Conservation (phyloP, 768 basidiomycete genomes). For the Lactarius indigo region DNA sequence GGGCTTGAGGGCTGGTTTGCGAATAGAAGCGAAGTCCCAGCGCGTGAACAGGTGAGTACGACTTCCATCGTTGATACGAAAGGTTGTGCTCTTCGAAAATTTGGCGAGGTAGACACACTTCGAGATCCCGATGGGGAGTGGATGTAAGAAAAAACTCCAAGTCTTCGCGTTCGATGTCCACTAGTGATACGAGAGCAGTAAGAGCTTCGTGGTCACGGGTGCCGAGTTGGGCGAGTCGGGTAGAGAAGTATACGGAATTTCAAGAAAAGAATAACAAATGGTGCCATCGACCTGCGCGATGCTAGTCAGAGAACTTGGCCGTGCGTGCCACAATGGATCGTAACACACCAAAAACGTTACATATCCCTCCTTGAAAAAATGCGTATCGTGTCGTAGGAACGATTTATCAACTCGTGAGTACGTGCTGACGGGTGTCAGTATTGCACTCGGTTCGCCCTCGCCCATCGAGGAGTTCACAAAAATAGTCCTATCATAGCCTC, state of each 20-base stretch:
- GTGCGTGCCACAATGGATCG: not conserved
- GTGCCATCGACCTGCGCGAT: constrained; percentile 5
- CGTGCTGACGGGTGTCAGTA: not conserved
- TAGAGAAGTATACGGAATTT: constrained; percentile 16
- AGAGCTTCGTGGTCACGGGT: constrained; percentile 8
- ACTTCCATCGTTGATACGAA: constrained; percentile 27
- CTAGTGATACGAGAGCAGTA: constrained; percentile 1
- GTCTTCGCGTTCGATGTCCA: constrained; percentile 9
- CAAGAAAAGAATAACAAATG: constrained; percentile 19
- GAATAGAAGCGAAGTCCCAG: constrained; percentile 32
- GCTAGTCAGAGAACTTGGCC: not conserved
- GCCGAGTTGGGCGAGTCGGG: not conserved
- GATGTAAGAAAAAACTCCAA: constrained; percentile 1
- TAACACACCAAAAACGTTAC: constrained; percentile 18
- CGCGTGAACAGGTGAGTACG: constrained; percentile 30
- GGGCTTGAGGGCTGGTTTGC: constrained; percentile 6
- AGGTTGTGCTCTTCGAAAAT: constrained; percentile 5
- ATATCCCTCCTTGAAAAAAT: constrained; percentile 18
- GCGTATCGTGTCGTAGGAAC: constrained; percentile 13
- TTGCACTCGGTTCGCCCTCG: too few relatives aligned
- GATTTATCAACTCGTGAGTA: not conserved
- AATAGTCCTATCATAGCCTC: not conserved
- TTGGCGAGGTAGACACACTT: not conserved
- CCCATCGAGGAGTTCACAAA: not conserved
- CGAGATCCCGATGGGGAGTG: not conserved